Conservation (phyloP, 2,329 filamentous ascomycete species). For the Shiraia sp. region DNA sequence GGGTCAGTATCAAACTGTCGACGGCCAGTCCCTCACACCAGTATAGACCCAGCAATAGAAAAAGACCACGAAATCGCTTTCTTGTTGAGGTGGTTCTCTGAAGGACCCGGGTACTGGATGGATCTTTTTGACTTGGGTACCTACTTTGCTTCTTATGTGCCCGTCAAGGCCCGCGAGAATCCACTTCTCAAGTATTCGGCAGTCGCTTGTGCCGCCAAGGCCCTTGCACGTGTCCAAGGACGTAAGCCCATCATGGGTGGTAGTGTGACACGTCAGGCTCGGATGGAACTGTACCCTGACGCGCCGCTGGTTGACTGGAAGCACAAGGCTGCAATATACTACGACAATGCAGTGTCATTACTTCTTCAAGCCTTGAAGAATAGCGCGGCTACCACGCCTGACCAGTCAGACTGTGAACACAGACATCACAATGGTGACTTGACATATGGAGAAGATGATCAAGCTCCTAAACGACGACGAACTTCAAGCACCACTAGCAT, state of each 20-base stretch:
- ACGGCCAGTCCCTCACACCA: constrained; percentile 26
- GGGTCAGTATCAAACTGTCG: constrained; percentile 28
- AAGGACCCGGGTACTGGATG: constrained; percentile 65
- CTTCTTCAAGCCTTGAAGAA: constrained; percentile 43
- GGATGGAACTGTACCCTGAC: constrained; percentile 58
- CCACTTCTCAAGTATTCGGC: constrained; percentile 59
- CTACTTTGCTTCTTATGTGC: constrained; percentile 65
- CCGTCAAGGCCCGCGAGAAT: constrained; percentile 58
- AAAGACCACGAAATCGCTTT: constrained; percentile 63
- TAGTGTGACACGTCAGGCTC: constrained; percentile 52
- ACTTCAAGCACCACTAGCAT: constrained; percentile 45
- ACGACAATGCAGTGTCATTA: constrained; percentile 60
- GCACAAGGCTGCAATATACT: constrained; percentile 64
- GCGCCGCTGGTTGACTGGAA: constrained; percentile 58
- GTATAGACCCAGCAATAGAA: constrained; percentile 27
- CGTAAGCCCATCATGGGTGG: constrained; percentile 56
- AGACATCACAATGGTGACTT: constrained; percentile 14
- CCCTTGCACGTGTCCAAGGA: constrained; percentile 59
- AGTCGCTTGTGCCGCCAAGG: constrained; percentile 65
- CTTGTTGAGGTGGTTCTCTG: constrained; percentile 62
- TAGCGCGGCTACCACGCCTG: constrained; percentile 34
- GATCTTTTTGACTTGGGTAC: constrained; percentile 59
- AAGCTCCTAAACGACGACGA: constrained; percentile 47
- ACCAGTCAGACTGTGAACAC: constrained; percentile 33
- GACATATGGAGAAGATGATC: constrained; percentile 13